These are phyloP conservation scores for Syzygium jambos DNA, from an alignment of 345 rosid species.

Conservation along the genomic window DNA sequence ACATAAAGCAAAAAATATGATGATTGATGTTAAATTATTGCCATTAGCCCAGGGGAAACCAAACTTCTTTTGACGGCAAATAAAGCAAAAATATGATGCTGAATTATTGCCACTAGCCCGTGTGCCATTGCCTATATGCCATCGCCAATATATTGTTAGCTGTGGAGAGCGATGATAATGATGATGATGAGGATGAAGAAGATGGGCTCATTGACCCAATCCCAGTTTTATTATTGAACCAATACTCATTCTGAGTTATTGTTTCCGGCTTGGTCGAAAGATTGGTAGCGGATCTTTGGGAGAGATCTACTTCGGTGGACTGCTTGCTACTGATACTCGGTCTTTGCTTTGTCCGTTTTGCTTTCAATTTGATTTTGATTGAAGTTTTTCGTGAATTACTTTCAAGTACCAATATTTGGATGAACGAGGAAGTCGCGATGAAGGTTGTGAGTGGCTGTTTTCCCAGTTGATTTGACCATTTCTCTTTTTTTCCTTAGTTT, in stretches of 20 bases:
- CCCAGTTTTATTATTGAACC: neutral
- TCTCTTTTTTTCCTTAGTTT: neutral
- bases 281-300: conserved; percentile 94
- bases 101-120: too few species aligned
- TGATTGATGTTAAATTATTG: too few species aligned
- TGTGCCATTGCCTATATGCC: too few species aligned
- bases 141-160: neutral
- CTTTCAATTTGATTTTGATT: neutral
- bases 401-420: conserved; percentile 43
- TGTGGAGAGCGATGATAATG: neutral
- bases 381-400: neutral
- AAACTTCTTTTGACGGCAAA: too few species aligned
- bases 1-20: too few species aligned
- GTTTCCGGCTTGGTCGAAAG: conserved; percentile 53
- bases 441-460: conserved; percentile 58
- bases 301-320: conserved; percentile 79
- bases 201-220: neutral
- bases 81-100: too few species aligned
- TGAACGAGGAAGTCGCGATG: conserved; percentile 74
- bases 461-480: neutral
- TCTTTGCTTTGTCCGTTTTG: neutral
- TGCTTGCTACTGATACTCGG: neutral
- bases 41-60: accelerated
- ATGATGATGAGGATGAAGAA: neutral
- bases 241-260: neutral